Evolutionary conservation across 2,329 filamentous ascomycete species (phyloP), one percentile per base, ranked within the genome.

Genomic region (Chalaropsis thielavioides): DNA sequence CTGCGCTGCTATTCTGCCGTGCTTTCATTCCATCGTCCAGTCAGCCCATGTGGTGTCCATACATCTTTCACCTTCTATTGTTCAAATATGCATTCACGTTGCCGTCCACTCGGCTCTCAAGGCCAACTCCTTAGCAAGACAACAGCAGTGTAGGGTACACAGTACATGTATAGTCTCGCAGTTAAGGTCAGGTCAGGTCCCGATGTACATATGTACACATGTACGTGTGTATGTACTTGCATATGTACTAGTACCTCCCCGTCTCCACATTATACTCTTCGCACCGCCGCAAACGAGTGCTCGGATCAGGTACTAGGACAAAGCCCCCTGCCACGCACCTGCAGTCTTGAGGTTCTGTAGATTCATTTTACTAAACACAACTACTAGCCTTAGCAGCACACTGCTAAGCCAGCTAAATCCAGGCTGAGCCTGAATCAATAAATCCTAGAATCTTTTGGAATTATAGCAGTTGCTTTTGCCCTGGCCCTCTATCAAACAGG

Each of bases 291-390:
- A 51, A 24, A 24, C 46, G 4, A 24, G 6, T 38, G 54, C 54
- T 58, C 19, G 27, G 15, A 58, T 38, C 54, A 58, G 54, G 54
- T 38, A 38, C 31, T 7, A 15, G 4, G 31, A 38, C 24, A 19
- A 58, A 38, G 27, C 54, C 54, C 54, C 24, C 15, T 35, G 15
- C 54, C 10, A n/a, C 27, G n/a, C 24, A 8, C 54, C 11, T 58
- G 54, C 54, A 58, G 54, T 58, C 54, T 31, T 19, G 51, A 58
- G 54, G 54, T 38, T 58, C 27, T 35, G 54, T 35, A 58, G 54
- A 58, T 58, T 27, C 27, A 58, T 58, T 35, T 27, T 58, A 58
- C 54, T n/a, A 58, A 31, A 17, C 54, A 27, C 54, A 58, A 35
- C 54, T 31, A 35, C 54, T 27, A 58, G 54, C 54, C 24, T 38